Base-by-base conservation (phyloP, 495 filamentous ascomycete genomes). In the Copromyces sp. region DNA sequence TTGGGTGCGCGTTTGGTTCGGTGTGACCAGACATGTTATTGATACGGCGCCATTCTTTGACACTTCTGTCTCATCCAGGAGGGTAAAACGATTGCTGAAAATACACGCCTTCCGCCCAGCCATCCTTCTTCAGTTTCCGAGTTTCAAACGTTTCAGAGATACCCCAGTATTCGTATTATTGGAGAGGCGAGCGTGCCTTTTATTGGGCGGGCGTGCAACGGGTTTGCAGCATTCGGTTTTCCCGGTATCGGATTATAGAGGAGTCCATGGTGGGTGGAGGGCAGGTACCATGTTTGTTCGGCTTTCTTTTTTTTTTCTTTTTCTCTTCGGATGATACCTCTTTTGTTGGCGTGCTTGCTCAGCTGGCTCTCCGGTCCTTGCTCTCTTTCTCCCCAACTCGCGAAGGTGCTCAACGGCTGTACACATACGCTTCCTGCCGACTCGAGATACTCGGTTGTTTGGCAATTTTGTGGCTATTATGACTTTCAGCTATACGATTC, bases 101-200 rank as follows among this genome's bases (percentile, higher is more conserved):
- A 35, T 29, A 24, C 20, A 44, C 38, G 37, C 40, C 39, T 45
- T 7, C 72, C 29, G 35, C n/a, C 14, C 12, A 35, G 47, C 53
- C 75, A 77, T 45, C 39, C 20, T 77, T 77, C 71, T 70, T 70
- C 69, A 59, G 65, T 77, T 42, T 69, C 76, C 42, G 42, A 70
- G 45, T 75, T 75, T 73, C 68, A 74, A 70, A 74, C 72, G 42
- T 78, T 74, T 45, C 70, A 69, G 68, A 77, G 59, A 75, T 71
- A 72, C 73, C 72, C 77, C 72, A 65, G 44, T 68, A 73, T 74
- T 74, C 69, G 73, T 71, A 70, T 61, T 37, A 68, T 73, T 75
- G 75, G 76, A 79, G 77, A 71, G 74, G 70, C 73, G 69, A 71
- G 53, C 53, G 24, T 75, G 69, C 76, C 76, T 72, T 76, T 76